Evolutionary conservation across 1,139 yeast species (phyloP).

Genomic region (Yamadazyma sp.): DNA sequence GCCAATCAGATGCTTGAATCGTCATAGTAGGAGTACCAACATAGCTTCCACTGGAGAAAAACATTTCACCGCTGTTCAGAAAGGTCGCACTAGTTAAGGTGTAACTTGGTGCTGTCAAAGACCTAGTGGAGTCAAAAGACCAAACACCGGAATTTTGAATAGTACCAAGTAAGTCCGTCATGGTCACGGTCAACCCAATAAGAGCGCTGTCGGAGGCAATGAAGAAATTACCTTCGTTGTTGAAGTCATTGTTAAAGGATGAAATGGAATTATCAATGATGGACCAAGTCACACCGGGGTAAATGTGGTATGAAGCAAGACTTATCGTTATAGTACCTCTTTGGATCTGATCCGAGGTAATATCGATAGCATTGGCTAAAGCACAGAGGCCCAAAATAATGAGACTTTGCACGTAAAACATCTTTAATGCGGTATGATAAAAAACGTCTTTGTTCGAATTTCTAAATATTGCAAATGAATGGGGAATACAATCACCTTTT

Average conservation of each 20-base stretch:
- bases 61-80: constrained; percentile 30
- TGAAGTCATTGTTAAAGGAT: constrained; percentile 23
- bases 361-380: constrained; percentile 7
- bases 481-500: too few relatives aligned
- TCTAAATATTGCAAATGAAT: too few relatives aligned
- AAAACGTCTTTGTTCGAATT: not conserved
- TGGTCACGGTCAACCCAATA: constrained; percentile 13
- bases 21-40: constrained; percentile 20
- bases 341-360: constrained; percentile 8
- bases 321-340: constrained; percentile 8
- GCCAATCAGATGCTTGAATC: constrained; percentile 23
- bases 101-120: constrained; percentile 22
- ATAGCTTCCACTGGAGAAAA: constrained; percentile 25
- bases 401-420: not conserved
- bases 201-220: constrained; percentile 13
- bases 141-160: constrained; percentile 25
- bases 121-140: constrained; percentile 21
- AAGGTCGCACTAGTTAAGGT: constrained; percentile 21
- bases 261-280: constrained; percentile 28
- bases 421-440: not conserved
- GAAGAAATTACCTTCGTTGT: constrained; percentile 26
- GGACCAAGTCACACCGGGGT: constrained; percentile 30
- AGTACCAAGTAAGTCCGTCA: constrained; percentile 12
- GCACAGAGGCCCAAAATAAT: not conserved
- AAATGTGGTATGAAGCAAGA: constrained; percentile 9